phyloP scores from a whole-genome alignment of 2,329 filamentous ascomycete genomes.

The Chaetomiaceae sp. region DNA sequence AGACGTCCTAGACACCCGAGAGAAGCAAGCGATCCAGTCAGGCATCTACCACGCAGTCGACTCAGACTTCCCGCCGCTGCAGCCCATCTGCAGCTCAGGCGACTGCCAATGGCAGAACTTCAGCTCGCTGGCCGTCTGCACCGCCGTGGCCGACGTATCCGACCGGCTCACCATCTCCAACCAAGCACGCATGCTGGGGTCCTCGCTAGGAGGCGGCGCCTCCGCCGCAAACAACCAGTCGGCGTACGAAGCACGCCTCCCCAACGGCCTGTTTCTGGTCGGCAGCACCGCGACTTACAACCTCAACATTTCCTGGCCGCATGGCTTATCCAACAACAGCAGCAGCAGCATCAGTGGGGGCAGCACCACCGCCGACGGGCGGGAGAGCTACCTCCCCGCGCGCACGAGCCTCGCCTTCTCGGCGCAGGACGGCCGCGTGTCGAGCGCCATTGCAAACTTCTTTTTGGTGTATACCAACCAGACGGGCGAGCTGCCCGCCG shows the following conservation, averaged over 20 bases:
- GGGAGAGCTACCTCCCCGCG: conserved; percentile 18
- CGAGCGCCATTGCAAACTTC: conserved; percentile 28
- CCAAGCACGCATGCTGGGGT: neutral
- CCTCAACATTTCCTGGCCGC: conserved; percentile 25
- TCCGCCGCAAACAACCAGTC: conserved; percentile 2
- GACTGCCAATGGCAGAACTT: conserved; percentile 24
- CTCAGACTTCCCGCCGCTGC: conserved; percentile 13
- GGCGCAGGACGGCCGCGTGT: conserved; percentile 14
- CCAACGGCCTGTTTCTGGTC: conserved; percentile 24
- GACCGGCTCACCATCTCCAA: conserved; percentile 19
- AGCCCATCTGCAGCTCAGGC: conserved; percentile 23
- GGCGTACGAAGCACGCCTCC: conserved; percentile 20
- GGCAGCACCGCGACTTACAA: conserved; percentile 20
- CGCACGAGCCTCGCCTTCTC: conserved; percentile 24
- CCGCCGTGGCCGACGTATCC: conserved; percentile 26
- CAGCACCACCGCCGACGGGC: neutral
- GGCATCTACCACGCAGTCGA: conserved; percentile 22
- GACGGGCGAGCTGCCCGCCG: conserved; percentile 5
- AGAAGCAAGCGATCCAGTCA: conserved; percentile 26
- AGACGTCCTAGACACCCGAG: conserved; percentile 20
- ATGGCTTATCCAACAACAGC: neutral
- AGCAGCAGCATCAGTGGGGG: neutral
- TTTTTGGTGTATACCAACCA: conserved; percentile 29
- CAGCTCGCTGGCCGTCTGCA: conserved; percentile 27
- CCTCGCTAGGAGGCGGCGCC: conserved; percentile 3